Evolutionary conservation across 169 alveolate species (phyloP).

Genomic region (Nephromyces sp.): DNA sequence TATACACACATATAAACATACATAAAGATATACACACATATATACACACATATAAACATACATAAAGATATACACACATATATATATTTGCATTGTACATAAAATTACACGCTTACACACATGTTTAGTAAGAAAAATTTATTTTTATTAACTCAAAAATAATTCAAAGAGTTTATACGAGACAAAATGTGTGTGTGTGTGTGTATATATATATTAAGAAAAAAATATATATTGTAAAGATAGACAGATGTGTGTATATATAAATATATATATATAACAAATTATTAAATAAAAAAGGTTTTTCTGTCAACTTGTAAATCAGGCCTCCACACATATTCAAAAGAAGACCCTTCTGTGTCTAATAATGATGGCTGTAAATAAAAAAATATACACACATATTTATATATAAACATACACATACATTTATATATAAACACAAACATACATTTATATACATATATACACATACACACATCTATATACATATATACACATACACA

Average conservation of each 20-base stretch:
- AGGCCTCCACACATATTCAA: slow-evolving; percentile 80
- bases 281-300: slow-evolving; percentile 23
- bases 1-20: background rate
- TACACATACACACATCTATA: too few relatives aligned
- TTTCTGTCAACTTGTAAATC: slow-evolving; percentile 83
- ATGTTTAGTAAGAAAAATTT: background rate
- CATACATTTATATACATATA: too few relatives aligned
- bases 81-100: background rate
- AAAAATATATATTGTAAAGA: too few relatives aligned
- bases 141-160: background rate
- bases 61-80: slow-evolving; percentile 3
- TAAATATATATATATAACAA: too few relatives aligned
- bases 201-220: slow-evolving; percentile 10
- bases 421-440: too few relatives aligned
- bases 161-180: background rate
- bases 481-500: too few relatives aligned
- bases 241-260: too few relatives aligned
- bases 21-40: background rate
- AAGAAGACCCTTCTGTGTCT: slow-evolving; percentile 51
- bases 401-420: too few relatives aligned
- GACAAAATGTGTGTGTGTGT: background rate
- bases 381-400: background rate
- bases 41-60: background rate
- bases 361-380: slow-evolving; percentile 39
- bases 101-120: background rate